A percentile compares a stretch with the other conserved stretches of the same genome.
Conservation (phyloP, 2,329 filamentous ascomycete genomes). For the Penicillium sp. region DNA sequence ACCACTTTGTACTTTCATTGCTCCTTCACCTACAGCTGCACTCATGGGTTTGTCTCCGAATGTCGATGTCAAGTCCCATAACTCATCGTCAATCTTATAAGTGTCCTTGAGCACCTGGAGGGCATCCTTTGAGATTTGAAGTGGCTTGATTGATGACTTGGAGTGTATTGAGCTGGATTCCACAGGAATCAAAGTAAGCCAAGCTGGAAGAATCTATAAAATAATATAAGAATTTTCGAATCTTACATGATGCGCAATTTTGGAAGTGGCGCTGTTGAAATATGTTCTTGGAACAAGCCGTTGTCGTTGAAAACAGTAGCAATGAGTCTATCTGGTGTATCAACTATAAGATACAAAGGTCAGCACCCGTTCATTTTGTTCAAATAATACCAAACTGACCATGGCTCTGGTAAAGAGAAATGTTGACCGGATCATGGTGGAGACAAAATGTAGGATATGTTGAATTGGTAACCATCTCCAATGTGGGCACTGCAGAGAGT, state of each 20-base stretch:
- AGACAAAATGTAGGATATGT: neutral
- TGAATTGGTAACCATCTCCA: neutral
- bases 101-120: constrained; percentile 9
- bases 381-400: neutral
- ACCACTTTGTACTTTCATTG: constrained; percentile 11
- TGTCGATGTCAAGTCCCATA: constrained; percentile 14
- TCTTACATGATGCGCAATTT: neutral
- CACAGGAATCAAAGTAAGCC: neutral
- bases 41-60: constrained; percentile 22
- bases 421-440: neutral
- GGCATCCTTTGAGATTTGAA: constrained; percentile 14
- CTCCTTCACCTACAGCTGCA: constrained; percentile 18
- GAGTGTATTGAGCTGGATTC: neutral
- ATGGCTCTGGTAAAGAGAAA: neutral
- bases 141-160: constrained; percentile 10
- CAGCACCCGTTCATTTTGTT: neutral
- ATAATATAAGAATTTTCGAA: neutral
- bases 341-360: neutral
- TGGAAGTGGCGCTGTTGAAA: neutral
- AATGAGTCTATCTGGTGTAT: neutral
- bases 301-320: constrained; percentile 9
- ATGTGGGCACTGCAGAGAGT: neutral
- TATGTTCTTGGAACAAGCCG: constrained; percentile 11
- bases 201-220: neutral
- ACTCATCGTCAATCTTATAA: constrained; percentile 11